Percentiles rank a stretch among this genome's conserved stretches.
Evolutionary conservation across 192 early-diverging fungal species (phyloP).

Genomic region (Kickxella alabastrina): DNA sequence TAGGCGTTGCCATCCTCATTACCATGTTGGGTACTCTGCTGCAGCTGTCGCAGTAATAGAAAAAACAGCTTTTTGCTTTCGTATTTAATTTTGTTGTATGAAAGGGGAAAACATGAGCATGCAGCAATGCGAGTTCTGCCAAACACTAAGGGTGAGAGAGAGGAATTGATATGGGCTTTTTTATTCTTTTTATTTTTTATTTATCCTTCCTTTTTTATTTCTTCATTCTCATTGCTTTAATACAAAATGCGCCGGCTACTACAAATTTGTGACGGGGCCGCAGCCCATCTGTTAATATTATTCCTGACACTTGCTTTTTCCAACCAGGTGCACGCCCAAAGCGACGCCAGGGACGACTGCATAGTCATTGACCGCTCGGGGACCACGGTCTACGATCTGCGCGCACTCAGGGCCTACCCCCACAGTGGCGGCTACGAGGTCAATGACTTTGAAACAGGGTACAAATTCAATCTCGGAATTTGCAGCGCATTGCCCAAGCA

Average conservation of each 20-base stretch:
- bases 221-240: background rate
- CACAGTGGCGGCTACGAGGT: constrained; percentile 14
- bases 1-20: constrained; percentile 18
- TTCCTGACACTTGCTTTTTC: no score
- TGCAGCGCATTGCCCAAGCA: constrained; percentile 18
- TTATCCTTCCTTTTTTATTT: background rate
- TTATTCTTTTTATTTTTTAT: constrained; percentile 6
- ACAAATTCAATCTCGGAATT: constrained; percentile 37
- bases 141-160: no score
- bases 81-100: no score
- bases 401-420: constrained; percentile 10
- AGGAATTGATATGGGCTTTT: no score
- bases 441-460: constrained; percentile 28
- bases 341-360: constrained; percentile 3
- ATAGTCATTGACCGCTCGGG: constrained; percentile 1
- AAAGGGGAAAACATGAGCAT: no score
- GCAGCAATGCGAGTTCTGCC: no score
- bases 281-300: no score
- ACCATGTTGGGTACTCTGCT: constrained; percentile 27
- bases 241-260: constrained; percentile 6
- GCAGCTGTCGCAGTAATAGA: constrained; percentile 19
- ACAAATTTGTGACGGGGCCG: no score
- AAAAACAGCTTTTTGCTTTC: no score
- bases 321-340: no score
- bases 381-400: constrained; percentile 35